Percentiles rank a stretch among this genome's conserved stretches.
Conservation (phyloP, 2,329 filamentous ascomycete genomes). For the Colletotrichum simmondsii region DNA sequence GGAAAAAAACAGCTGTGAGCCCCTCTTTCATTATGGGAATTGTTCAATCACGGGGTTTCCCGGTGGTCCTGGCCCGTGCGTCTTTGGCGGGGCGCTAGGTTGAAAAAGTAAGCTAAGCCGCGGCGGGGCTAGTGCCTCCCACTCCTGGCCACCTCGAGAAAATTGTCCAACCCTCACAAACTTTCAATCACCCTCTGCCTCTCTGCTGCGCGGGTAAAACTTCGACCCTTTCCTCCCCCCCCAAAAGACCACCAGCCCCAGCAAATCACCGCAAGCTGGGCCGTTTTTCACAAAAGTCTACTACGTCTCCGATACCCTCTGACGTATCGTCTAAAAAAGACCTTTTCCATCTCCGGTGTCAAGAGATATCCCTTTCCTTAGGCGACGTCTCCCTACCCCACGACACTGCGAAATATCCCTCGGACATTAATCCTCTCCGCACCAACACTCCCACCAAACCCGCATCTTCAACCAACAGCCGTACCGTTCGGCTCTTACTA, state of each 20-base stretch:
- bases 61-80: conserved; percentile 12
- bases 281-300: conserved; percentile 42
- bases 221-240: conserved; percentile 45
- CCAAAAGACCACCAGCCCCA: conserved; percentile 50
- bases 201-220: conserved; percentile 55
- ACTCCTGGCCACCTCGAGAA: conserved; percentile 50
- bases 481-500: conserved; percentile 22
- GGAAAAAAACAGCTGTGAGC: not conserved
- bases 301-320: conserved; percentile 45
- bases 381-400: conserved; percentile 1
- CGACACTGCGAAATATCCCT: conserved; percentile 23
- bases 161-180: conserved; percentile 57
- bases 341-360: conserved; percentile 17
- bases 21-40: conserved; percentile 28
- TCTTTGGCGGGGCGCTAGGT: conserved; percentile 33
- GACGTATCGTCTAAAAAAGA: conserved; percentile 38
- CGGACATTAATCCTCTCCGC: conserved; percentile 27
- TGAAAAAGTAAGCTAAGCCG: conserved; percentile 24
- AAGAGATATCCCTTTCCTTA: conserved; percentile 5
- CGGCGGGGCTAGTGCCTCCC: conserved; percentile 50
- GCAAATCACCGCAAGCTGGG: conserved; percentile 36
- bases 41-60: conserved; percentile 36
- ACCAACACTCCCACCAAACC: conserved; percentile 23
- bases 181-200: conserved; percentile 44
- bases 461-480: conserved; percentile 28